Percentiles rank a stretch among this genome's conserved stretches.
phyloP scores from a whole-genome alignment of 345 rosid species.

The Ailanthus altissimus region DNA sequence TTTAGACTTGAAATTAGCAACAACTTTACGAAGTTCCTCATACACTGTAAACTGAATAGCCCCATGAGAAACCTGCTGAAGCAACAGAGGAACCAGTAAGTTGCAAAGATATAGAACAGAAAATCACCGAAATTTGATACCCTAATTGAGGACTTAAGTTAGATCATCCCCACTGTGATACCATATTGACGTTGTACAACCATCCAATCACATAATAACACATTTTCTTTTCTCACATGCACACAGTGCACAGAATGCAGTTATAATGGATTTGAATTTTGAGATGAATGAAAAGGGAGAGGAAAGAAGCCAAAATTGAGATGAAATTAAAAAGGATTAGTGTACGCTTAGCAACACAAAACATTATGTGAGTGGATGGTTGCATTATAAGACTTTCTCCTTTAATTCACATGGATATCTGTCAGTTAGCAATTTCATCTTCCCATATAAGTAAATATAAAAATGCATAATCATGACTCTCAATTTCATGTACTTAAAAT shows the following conservation, averaged over 20 bases:
- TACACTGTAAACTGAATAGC: conserved; percentile 90
- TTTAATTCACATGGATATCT: conserved; percentile 17
- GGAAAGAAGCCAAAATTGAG: background rate
- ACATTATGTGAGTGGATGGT: background rate
- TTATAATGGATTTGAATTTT: background rate
- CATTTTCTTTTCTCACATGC: background rate
- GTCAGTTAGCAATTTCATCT: conserved; percentile 5
- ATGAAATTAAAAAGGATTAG: background rate
- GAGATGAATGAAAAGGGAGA: background rate
- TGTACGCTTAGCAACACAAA: background rate
- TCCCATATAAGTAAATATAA: background rate
- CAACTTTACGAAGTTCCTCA: conserved; percentile 79
- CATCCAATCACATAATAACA: background rate
- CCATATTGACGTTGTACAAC: background rate
- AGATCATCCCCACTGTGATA: background rate
- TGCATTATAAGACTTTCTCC: background rate
- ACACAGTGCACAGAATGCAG: background rate
- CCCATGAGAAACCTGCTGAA: conserved; percentile 96
- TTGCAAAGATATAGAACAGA: conserved; percentile 16
- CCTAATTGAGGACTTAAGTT: background rate
- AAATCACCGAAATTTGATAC: background rate
- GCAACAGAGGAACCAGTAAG: conserved; percentile 23
- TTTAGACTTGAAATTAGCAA: conserved; percentile 49
- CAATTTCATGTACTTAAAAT: background rate
- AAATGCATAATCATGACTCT: background rate